Base-by-base conservation (phyloP, 2,329 filamentous ascomycete species). In the Raffaelea albimanens region DNA sequence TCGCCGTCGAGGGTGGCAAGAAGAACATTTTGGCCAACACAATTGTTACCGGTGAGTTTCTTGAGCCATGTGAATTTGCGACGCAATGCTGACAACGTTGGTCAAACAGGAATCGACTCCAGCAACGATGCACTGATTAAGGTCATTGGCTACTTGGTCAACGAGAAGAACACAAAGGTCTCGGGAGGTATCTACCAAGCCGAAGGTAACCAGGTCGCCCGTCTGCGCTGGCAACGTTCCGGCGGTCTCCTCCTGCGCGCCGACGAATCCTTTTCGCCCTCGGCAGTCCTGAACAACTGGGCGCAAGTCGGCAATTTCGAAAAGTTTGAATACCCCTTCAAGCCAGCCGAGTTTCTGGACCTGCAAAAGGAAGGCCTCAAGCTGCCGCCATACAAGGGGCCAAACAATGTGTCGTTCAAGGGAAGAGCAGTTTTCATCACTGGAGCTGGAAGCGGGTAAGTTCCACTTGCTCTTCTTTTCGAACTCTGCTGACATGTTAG, bases 11-110 rank as follows among this genome's bases (percentile, higher is more conserved):
- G 73, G 93, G 93, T 56, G 74, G 80, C 63, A 97, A 97, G 71
- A 97, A 98, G 74, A 97, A 97, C 76, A 97, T 98, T 58, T 70
- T 95, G 59, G 81, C 76, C 73, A 98, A 98, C 67, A 87, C 87
- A 89, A 82, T 97, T 51, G 89, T 97, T 41, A 93, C 93, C 33
- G n/a, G n/a, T n/a, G n/a, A n/a, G n/a, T n/a, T n/a, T n/a, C n/a
- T n/a, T n/a, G n/a, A n/a, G n/a, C n/a, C n/a, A n/a, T n/a, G n/a
- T n/a, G n/a, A n/a, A n/a, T n/a, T n/a, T n/a, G n/a, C n/a, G n/a
- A n/a, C n/a, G n/a, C n/a, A n/a, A n/a, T n/a, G n/a, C n/a, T n/a
- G n/a, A n/a, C n/a, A n/a, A n/a, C n/a, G n/a, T n/a, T n/a, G n/a
- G n/a, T n/a, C n/a, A n/a, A n/a, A n/a, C n/a, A n/a, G n/a, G n/a